Evolutionary conservation across 768 basidiomycete genomes (phyloP), one percentile per base, ranked within the genome.

Genomic region (Mycena pura): DNA sequence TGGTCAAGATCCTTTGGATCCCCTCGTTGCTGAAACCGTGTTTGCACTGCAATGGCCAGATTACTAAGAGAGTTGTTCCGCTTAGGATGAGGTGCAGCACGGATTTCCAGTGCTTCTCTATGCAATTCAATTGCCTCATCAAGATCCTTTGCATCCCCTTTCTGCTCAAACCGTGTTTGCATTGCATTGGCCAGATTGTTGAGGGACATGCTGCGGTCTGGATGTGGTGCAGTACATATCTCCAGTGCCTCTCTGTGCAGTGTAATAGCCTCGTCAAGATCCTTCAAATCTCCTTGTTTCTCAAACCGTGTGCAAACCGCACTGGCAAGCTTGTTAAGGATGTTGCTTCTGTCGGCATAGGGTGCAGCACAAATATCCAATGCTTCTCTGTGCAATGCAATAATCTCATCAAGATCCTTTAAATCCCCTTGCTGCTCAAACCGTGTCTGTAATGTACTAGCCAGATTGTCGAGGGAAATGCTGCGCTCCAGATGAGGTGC

Each of bases 191-290:
- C 50, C 19, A 52, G 36, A 40, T 52, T 52, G 5, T 24, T 11
- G 25, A 52, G 38, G 7, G 29, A 19, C 9, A 3, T 17, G n/a
- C 21, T 14, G 40, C 38, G 50, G 21, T 29, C 4, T 3, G 50
- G 29, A 22, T 52, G 38, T 5, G 50, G 40, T 15, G 29, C 15
- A 3, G 50, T 28, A 41, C 19, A 24, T 19, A 49, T 49, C 32
- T 36, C 50, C 31, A 40, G 39, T 27, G 36, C 50, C n/a, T 39
- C 38, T 28, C 38, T 36, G 31, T 40, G 50, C 4, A 22, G 40
- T 29, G 27, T 39, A 5, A 52, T n/a, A n/a, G 50, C 38, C 25
- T 52, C 50, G 27, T 52, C 38, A 34, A 52, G 50, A n/a, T 52
- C 50, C 14, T 52, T 29, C 27, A 22, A 27, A 39, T 41, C 39